phyloP scores from a whole-genome alignment of 1,139 yeast species.

The Kodamaea sp. region DNA sequence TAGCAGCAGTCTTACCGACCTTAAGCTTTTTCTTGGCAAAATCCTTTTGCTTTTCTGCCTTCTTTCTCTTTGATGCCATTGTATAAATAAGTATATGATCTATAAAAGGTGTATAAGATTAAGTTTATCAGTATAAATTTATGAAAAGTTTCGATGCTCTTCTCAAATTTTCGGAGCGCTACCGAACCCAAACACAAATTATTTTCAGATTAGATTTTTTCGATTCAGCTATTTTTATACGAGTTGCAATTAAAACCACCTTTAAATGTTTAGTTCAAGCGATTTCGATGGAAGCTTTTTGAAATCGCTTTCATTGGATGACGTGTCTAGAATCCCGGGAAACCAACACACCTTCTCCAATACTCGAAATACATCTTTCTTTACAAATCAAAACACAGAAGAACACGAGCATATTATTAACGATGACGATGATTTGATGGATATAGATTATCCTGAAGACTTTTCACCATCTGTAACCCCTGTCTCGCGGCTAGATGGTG shows the following conservation, averaged over 20 bases:
- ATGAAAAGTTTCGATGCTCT: neutral
- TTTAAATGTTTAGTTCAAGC: neutral
- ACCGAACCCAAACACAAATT: neutral
- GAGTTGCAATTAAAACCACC: neutral
- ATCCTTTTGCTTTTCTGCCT: slow-evolving; percentile 68
- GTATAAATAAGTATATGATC: slow-evolving; percentile 4
- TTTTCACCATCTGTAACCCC: slow-evolving; percentile 1
- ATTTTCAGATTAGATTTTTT: neutral
- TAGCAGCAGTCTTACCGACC: slow-evolving; percentile 80
- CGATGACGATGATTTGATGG: slow-evolving; percentile 15
- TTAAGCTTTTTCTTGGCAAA: slow-evolving; percentile 76
- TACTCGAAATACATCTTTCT: neutral
- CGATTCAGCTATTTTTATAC: neutral
- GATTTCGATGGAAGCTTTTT: slow-evolving; percentile 28
- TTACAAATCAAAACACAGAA: slow-evolving; percentile 6
- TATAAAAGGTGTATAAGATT: slow-evolving; percentile 1
- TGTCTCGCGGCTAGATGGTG: neutral
- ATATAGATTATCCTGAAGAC: slow-evolving; percentile 13
- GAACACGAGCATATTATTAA: slow-evolving; percentile 9
- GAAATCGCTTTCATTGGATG: slow-evolving; percentile 27
- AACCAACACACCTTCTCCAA: slow-evolving; percentile 1
- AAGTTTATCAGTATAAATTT: neutral
- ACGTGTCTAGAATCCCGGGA: slow-evolving; percentile 11
- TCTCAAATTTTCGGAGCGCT: neutral
- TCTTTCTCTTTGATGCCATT: slow-evolving; percentile 59